phyloP scores from a whole-genome alignment of 305 asterid genomes.

The Rubia tinctorum region DNA sequence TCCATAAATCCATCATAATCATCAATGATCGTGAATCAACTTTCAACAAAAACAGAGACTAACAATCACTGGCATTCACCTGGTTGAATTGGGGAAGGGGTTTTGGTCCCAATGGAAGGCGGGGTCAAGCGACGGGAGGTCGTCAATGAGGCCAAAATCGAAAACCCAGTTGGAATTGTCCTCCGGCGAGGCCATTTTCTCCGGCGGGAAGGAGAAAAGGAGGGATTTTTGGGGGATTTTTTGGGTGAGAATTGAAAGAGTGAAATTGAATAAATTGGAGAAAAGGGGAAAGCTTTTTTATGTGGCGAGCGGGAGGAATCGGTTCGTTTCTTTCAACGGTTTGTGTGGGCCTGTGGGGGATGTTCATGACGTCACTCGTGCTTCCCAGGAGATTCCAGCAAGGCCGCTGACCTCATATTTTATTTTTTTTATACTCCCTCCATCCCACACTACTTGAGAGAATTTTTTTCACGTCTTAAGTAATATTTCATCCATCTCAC shows the following conservation, averaged over 20 bases:
- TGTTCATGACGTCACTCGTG: slow-evolving; percentile 5
- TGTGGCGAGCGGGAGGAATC: slow-evolving; percentile 26
- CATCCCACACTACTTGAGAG: too few species aligned
- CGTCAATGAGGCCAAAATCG: slow-evolving; percentile 38
- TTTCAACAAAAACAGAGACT: neutral
- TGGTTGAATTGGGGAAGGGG: slow-evolving; percentile 27
- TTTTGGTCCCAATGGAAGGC: slow-evolving; percentile 32
- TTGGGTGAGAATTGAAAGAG: neutral
- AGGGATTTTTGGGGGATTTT: slow-evolving; percentile 2
- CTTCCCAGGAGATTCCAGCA: neutral
- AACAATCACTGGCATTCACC: slow-evolving; percentile 21
- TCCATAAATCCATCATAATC: too few species aligned
- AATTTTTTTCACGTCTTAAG: too few species aligned
- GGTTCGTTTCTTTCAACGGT: slow-evolving; percentile 16
- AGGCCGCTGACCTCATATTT: neutral
- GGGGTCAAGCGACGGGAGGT: slow-evolving; percentile 31
- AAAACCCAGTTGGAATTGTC: slow-evolving; percentile 41
- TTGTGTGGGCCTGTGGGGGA: neutral
- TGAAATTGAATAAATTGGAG: neutral
- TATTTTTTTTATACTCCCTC: too few species aligned
- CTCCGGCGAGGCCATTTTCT: slow-evolving; percentile 36
- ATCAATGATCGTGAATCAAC: neutral
- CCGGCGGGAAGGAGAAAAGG: slow-evolving; percentile 10
- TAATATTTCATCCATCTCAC: too few species aligned
- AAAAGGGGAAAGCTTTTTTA: neutral